Base-by-base conservation (phyloP, 768 basidiomycete species). In the Lentinus tigrinus region DNA sequence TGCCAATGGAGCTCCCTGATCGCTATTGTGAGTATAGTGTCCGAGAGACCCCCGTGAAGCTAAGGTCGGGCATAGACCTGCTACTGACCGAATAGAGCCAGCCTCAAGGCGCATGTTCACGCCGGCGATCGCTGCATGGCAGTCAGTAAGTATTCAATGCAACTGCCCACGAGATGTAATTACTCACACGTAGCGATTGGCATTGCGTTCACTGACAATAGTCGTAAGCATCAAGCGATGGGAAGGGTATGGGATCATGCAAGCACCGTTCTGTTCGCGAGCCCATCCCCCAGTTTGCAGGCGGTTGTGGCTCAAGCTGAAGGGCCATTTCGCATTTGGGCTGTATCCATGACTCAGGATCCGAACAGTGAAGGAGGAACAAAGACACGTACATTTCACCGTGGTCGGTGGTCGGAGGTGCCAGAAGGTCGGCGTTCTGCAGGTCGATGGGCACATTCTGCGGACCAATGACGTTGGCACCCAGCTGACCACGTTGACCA, bases 231-330 rank as follows among this genome's bases (percentile, higher is more conserved):
- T 11, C 26, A 10, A 21, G 7, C 36, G 26, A 39, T 27, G 14
- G 6, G 13, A 2, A 17, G 10, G 31, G 10, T 14, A 47, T 11
- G 16, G 7, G 44, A 39, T n/a, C 46, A 37, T 17, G 4, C 11
- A 37, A 76, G 16, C 52, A 81, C 85, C 55, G 55, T 83, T 87
- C 67, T 85, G 79, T 62, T 84, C 76, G 40, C 85, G 76, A 28
- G 85, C 81, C 85, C 85, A 88, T 5, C 86, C 86, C 17, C 85
- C 86, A 6, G 75, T 74, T 51, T 79, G 78, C 1, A 87, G 63
- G 23, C 83, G 81, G 64, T 78, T 85, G 65, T 84, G 84, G 57
- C 84, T 85, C n/a, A 84, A 66, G 51, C 79, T 72, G 65, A 86
- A 84, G 0, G 85, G 80, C 87, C 86, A 87, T 63, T 86, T 87